These are phyloP conservation scores for Thelonectria olida DNA, from an alignment of 2,329 filamentous ascomycete genomes.

Conservation along the genomic window DNA sequence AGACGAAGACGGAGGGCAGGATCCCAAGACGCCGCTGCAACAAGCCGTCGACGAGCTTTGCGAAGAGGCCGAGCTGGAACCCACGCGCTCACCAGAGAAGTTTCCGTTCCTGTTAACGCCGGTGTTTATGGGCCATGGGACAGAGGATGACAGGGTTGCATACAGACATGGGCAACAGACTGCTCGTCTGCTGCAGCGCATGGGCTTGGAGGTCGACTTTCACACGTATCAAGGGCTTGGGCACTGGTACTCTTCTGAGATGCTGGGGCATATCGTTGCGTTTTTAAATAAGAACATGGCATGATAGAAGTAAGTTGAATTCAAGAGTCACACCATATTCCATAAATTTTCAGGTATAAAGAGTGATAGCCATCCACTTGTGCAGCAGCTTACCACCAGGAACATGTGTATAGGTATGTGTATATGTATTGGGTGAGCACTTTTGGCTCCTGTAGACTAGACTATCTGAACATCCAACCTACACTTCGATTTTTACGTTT, in stretches of 20 bases:
- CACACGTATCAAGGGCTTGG: slow-evolving; percentile 51
- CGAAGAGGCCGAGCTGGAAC: slow-evolving; percentile 40
- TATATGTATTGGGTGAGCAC: no score
- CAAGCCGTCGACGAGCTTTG: slow-evolving; percentile 38
- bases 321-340: no score
- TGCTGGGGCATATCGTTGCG: slow-evolving; percentile 49
- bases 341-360: no score
- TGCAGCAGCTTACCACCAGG: no score
- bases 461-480: no score
- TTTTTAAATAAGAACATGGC: slow-evolving; percentile 38
- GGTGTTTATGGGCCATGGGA: slow-evolving; percentile 57
- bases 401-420: no score
- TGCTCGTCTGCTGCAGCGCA: slow-evolving; percentile 41
- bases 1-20: background rate
- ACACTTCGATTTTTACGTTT: no score
- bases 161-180: slow-evolving; percentile 47
- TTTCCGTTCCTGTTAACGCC: slow-evolving; percentile 45
- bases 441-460: no score
- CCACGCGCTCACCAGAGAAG: background rate
- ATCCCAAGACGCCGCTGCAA: slow-evolving; percentile 24
- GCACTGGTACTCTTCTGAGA: slow-evolving; percentile 56
- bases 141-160: slow-evolving; percentile 52
- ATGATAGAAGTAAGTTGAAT: background rate
- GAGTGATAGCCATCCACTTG: no score
- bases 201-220: slow-evolving; percentile 49